Evolutionary conservation across 306 rosid species (phyloP).

Genomic region (Cucurbita moschata): DNA sequence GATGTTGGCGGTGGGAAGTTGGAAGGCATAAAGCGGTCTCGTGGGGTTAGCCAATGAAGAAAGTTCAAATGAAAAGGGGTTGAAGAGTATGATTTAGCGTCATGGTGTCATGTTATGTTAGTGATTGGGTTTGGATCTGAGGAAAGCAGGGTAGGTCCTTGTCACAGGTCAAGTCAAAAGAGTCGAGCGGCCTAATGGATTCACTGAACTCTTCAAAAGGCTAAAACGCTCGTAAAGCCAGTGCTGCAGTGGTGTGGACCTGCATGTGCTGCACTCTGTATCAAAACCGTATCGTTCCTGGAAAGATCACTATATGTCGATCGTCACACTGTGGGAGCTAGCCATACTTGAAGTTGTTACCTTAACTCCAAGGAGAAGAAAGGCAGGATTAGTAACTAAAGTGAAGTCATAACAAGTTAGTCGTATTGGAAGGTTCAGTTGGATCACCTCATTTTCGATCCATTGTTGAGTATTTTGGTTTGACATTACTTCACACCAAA

Average conservation of each 20-base stretch:
- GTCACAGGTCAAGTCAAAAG: slow-evolving; percentile 19
- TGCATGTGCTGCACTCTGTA: slow-evolving; percentile 13
- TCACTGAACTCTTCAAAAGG: background rate
- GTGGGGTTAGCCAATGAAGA: background rate
- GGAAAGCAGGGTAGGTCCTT: slow-evolving; percentile 14
- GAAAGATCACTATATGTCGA: background rate
- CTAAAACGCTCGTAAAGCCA: slow-evolving; percentile 25
- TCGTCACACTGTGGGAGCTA: too few species aligned
- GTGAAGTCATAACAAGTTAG: too few species aligned
- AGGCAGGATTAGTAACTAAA: too few species aligned
- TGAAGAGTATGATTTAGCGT: background rate
- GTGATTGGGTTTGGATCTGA: background rate
- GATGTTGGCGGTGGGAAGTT: slow-evolving; percentile 2
- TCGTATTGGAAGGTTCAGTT: too few species aligned
- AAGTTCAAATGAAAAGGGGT: background rate
- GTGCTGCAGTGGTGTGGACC: background rate
- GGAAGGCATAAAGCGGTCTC: background rate
- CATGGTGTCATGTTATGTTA: background rate
- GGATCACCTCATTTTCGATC: too few species aligned
- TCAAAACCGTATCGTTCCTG: background rate
- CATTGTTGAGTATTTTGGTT: too few species aligned
- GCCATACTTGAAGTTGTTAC: too few species aligned
- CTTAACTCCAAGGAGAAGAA: too few species aligned
- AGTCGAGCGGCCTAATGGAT: slow-evolving; percentile 20
- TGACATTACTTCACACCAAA: too few species aligned